Evolutionary conservation across 2,329 filamentous ascomycete species (phyloP), one percentile per base, ranked within the genome.

Genomic region (Pestalotiopsis sp.): DNA sequence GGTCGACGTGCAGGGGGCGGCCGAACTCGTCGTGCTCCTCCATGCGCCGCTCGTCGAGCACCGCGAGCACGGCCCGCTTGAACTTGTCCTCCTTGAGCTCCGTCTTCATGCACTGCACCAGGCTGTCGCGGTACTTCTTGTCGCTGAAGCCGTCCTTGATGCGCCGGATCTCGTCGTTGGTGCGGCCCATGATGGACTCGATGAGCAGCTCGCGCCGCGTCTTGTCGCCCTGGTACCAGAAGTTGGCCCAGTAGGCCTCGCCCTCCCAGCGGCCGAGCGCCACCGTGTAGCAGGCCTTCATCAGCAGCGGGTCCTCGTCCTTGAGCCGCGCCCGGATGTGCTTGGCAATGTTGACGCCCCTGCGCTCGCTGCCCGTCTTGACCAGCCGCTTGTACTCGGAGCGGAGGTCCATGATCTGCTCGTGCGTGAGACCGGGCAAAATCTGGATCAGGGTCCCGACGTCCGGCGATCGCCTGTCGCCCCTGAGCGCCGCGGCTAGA

Each of bases 181-280:
- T 90, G 5, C 95, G 90, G 0, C 96, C 96, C 90, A 98, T 97
- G 23, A 99, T 87, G 5, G 91, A 90, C 81, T 99, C 96, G 74
- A 98, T 98, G 66, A 99, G 87, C 45, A 99, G 86, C 80, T 98
- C 95, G 5, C 95, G 90, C 2, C 94, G 88, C 7, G 91, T 93
- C 75, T 91, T 93, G 79, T 95, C 92, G 49, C 91, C 91, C 77
- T 98, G 95, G 81, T 98, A 98, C 91, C 94, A 98, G 80, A 94
- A 97, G 79, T 98, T 98, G 69, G 95, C 94, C 95, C 96, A 99
- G 85, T 97, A 97, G 0, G 94, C 93, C 79, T 99, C 96, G 73
- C 91, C 92, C 82, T 98, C 96, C 91, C 94, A 98, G 65, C 88
- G 88, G 11, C 96, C 96, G 0, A 98, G 87, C 0, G 95, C 94